Percentiles rank a stretch among this genome's conserved stretches.
phyloP scores from a whole-genome alignment of 2,329 filamentous ascomycete species.

The Aciculosporium take region DNA sequence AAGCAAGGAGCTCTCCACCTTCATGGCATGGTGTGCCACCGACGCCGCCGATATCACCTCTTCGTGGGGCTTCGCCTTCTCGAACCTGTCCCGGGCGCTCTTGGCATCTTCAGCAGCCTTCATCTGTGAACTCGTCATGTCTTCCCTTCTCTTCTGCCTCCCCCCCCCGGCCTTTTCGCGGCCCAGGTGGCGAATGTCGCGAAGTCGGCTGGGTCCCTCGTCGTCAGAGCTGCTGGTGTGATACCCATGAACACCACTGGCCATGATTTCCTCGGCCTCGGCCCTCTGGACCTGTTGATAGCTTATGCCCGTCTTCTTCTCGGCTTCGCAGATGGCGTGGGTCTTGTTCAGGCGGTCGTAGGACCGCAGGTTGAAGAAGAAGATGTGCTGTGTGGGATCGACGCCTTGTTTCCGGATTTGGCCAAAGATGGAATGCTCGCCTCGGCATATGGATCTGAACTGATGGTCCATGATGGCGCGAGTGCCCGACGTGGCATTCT shows the following conservation, averaged over 20 bases:
- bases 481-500: constrained; percentile 72
- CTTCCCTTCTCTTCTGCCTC: not conserved
- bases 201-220: constrained; percentile 2
- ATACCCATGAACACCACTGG: constrained; percentile 51
- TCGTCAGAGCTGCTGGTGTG: constrained; percentile 24
- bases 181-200: constrained; percentile 1
- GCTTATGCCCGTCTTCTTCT: constrained; percentile 66
- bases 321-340: constrained; percentile 54
- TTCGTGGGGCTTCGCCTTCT: constrained; percentile 28
- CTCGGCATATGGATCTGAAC: constrained; percentile 88
- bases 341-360: constrained; percentile 89
- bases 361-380: constrained; percentile 83
- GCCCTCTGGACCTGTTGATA: constrained; percentile 81
- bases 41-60: constrained; percentile 24
- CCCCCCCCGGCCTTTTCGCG: constrained; percentile 22
- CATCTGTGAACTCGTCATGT: constrained; percentile 13
- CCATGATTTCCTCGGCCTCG: constrained; percentile 80
- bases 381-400: constrained; percentile 68
- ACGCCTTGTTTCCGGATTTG: constrained; percentile 59
- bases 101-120: constrained; percentile 23
- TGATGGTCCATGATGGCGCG: constrained; percentile 97
- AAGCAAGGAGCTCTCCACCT: constrained; percentile 39
- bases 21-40: constrained; percentile 73
- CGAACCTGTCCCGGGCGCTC: constrained; percentile 38
- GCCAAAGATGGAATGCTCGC: constrained; percentile 79